Percentiles rank a stretch among this genome's conserved stretches.
phyloP scores from a whole-genome alignment of 2,329 filamentous ascomycete species.

The Graphilbum sp. region DNA sequence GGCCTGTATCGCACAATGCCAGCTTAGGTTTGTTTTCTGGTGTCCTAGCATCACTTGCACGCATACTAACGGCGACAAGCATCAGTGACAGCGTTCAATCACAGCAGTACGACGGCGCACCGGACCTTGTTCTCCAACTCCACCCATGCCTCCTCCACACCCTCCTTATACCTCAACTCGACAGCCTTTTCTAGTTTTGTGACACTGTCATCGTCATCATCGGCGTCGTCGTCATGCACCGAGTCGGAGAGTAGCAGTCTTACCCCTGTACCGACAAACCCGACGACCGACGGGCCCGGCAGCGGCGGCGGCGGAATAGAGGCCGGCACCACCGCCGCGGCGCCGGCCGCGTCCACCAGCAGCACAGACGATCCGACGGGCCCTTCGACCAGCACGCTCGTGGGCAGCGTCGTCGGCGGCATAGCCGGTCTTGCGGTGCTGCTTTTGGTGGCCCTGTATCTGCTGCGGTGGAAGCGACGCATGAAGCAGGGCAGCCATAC shows the following conservation, averaged over 20 bases:
- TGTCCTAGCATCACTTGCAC: too few relatives aligned
- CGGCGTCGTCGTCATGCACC: background rate
- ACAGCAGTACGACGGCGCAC: slow-evolving; percentile 2
- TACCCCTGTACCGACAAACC: too few relatives aligned
- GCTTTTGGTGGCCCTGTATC: slow-evolving; percentile 32
- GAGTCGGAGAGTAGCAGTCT: background rate
- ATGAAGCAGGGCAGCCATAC: slow-evolving; percentile 18
- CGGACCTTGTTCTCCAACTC: slow-evolving; percentile 13
- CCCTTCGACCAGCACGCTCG: slow-evolving; percentile 21
- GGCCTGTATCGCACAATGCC: background rate
- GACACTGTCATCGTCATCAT: background rate
- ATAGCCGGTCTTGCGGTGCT: slow-evolving; percentile 42
- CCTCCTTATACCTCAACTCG: background rate
- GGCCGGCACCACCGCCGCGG: background rate
- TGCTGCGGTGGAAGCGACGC: slow-evolving; percentile 37
- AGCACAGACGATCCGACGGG: slow-evolving; percentile 10
- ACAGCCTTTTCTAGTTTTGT: slow-evolving; percentile 3
- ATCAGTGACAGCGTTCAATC: background rate
- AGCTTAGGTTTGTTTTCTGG: background rate
- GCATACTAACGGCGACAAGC: background rate
- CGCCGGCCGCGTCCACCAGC: slow-evolving; percentile 7
- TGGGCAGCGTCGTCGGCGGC: slow-evolving; percentile 40
- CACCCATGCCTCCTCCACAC: slow-evolving; percentile 9
- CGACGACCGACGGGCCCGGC: background rate
- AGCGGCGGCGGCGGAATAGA: background rate